Evolutionary conservation across 2,329 filamentous ascomycete species (phyloP).

Genomic region (Pyrenophora seminiperda): DNA sequence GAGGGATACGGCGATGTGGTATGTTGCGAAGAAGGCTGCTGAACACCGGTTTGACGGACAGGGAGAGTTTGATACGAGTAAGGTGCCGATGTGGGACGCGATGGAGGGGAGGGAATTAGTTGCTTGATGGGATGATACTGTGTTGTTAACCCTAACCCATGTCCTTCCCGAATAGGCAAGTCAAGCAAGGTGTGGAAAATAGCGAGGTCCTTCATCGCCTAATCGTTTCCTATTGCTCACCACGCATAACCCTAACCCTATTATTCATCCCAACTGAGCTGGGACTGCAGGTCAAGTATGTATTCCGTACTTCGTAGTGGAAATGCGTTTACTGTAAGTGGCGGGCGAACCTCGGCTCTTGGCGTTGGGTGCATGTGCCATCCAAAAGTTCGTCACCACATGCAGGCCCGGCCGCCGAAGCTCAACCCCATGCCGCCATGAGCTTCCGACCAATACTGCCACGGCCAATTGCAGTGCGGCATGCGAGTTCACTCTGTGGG

Average conservation of each 20-base stretch:
- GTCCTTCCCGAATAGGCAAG: too few relatives aligned
- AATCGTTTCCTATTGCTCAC: too few relatives aligned
- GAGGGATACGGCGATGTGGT: constrained; percentile 47
- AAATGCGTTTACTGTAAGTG: too few relatives aligned
- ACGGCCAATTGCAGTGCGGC: constrained; percentile 35
- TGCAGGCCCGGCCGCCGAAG: background rate
- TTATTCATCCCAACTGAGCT: too few relatives aligned
- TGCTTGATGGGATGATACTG: too few relatives aligned
- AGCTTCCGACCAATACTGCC: constrained; percentile 43
- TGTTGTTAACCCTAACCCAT: too few relatives aligned
- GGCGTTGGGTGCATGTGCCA: constrained; percentile 11
- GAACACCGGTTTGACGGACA: constrained; percentile 51
- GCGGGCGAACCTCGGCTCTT: constrained; percentile 8
- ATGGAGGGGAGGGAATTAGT: constrained; percentile 13
- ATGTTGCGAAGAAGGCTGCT: constrained; percentile 48
- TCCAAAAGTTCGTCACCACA: constrained; percentile 10
- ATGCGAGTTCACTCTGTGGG: constrained; percentile 40
- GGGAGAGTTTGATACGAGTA: constrained; percentile 37
- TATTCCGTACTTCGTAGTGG: too few relatives aligned
- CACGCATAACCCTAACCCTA: too few relatives aligned
- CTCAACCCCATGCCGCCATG: constrained; percentile 40
- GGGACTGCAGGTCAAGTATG: too few relatives aligned
- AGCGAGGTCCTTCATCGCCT: too few relatives aligned
- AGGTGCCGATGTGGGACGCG: constrained; percentile 47
- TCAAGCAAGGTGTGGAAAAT: too few relatives aligned